These are phyloP conservation scores for Curvularia eragrostidis DNA, from an alignment of 2,329 filamentous ascomycete genomes.

Conservation along the genomic window DNA sequence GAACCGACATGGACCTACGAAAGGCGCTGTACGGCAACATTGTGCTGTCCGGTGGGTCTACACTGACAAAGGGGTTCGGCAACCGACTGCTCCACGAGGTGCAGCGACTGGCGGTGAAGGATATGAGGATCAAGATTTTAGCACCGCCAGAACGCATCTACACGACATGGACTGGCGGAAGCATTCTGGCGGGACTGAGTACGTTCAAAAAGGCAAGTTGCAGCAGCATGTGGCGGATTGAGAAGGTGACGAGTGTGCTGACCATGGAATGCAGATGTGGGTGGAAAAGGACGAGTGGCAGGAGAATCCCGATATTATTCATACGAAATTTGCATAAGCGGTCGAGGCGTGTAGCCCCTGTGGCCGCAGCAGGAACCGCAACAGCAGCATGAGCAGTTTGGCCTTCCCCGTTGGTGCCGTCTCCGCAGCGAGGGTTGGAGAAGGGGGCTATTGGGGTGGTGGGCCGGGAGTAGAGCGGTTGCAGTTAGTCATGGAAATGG, in stretches of 20 bases:
- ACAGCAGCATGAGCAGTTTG: slow-evolving; percentile 14
- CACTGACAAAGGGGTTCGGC: slow-evolving; percentile 94
- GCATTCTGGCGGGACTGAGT: slow-evolving; percentile 93
- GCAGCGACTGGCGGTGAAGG: slow-evolving; percentile 91
- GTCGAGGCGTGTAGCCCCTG: slow-evolving; percentile 38
- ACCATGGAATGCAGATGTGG: slow-evolving; percentile 78
- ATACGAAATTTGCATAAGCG: slow-evolving; percentile 86
- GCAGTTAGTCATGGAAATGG: slow-evolving; percentile 48
- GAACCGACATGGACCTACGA: slow-evolving; percentile 93
- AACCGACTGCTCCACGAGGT: slow-evolving; percentile 91
- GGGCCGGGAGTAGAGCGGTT: slow-evolving; percentile 17
- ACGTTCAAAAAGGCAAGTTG: slow-evolving; percentile 91
- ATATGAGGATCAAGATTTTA: slow-evolving; percentile 99
- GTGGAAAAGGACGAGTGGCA: slow-evolving; percentile 99
- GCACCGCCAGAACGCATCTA: slow-evolving; percentile 97
- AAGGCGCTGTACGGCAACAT: slow-evolving; percentile 96
- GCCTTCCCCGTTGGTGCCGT: slow-evolving; percentile 40
- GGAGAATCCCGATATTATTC: slow-evolving; percentile 98
- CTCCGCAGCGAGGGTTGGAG: slow-evolving; percentile 38
- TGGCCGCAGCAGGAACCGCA: slow-evolving; percentile 14
- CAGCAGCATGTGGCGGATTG: slow-evolving; percentile 7
- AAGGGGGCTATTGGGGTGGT: slow-evolving; percentile 31
- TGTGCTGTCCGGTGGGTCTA: slow-evolving; percentile 93
- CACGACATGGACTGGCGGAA: slow-evolving; percentile 98
- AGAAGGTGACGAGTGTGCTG: slow-evolving; percentile 31